Base-by-base conservation (phyloP, 2,329 filamentous ascomycete genomes). In the Colletotrichum falcatum region DNA sequence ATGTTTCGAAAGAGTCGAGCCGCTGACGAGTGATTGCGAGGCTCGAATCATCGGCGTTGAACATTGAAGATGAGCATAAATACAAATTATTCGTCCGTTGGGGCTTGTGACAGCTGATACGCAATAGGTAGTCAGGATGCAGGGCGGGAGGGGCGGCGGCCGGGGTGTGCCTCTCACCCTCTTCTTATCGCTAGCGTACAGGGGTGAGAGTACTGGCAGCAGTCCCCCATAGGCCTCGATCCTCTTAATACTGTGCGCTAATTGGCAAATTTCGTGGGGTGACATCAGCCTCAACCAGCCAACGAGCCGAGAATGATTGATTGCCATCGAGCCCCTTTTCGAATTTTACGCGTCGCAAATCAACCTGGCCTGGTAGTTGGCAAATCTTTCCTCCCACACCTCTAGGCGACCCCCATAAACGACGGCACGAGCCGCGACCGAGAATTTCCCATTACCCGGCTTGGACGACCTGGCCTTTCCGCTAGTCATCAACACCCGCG, bases 221-320 rank as follows among this genome's bases (percentile, higher is more conserved):
- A 54, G 46, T n/a, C 42, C 46, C 59, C 35, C 53, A 55, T 68
- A 63, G 68, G 68, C 26, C 48, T 62, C 49, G 60, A 26, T 61
- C 23, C 44, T 39, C 49, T 46, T 53, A 44, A 59, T 54, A 14
- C 51, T n/a, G 26, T 42, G 39, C 66, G 66, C 69, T 70, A 64
- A 64, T 71, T 65, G 69, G 55, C 69, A 71, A 70, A 49, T 58
- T 71, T 70, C 60, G 61, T 51, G 60, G 65, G 56, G 60, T 70
- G 69, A 71, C 69, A 71, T 71, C 69, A 71, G 69, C 55, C 56
- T 68, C 65, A 65, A 61, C 46, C 66, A 71, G 56, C 54, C 44
- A 71, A 56, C 58, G 51, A 68, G 16, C 58, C 14, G 56, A 53
- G 30, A 56, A 68, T 59, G 51, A 54, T 48, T 59, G 51, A 54